Percentiles rank a stretch among this genome's conserved stretches.
phyloP scores from a whole-genome alignment of 495 filamentous ascomycete genomes.

The Hyaloscypha hepaticicola region DNA sequence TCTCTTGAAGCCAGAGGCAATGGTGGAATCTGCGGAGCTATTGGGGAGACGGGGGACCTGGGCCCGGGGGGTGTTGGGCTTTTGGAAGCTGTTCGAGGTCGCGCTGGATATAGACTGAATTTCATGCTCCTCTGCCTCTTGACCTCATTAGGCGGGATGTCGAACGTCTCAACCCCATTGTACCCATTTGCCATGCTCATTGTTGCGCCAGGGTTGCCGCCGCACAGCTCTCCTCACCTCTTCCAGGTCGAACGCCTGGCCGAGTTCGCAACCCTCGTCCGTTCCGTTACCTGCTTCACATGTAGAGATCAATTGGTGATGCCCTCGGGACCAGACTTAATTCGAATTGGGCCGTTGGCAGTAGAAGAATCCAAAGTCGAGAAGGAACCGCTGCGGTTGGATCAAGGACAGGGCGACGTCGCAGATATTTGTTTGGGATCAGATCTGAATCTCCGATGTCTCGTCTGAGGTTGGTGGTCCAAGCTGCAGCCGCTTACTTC shows the following conservation, averaged over 20 bases:
- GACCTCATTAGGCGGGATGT: slow-evolving; percentile 4
- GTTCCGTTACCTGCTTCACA: slow-evolving; percentile 11
- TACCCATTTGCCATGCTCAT: slow-evolving; percentile 30
- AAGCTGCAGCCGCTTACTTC: slow-evolving; percentile 4
- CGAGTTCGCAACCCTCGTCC: slow-evolving; percentile 18
- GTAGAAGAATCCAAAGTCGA: neutral
- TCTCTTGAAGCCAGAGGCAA: slow-evolving; percentile 18
- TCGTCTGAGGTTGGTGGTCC: slow-evolving; percentile 12
- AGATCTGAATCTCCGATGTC: slow-evolving; percentile 3
- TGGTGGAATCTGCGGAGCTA: slow-evolving; percentile 17
- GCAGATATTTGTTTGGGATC: slow-evolving; percentile 3
- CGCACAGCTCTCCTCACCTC: neutral
- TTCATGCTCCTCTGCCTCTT: slow-evolving; percentile 29
- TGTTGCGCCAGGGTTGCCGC: neutral
- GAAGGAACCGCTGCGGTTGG: neutral
- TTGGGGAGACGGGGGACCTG: slow-evolving; percentile 17
- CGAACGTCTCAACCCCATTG: slow-evolving; percentile 13
- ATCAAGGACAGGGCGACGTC: neutral
- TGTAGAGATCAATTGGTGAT: slow-evolving; percentile 1
- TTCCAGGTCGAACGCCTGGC: slow-evolving; percentile 7
- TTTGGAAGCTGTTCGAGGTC: slow-evolving; percentile 20
- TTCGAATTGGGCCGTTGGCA: neutral
- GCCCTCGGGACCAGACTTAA: neutral
- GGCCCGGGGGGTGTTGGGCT: slow-evolving; percentile 12
- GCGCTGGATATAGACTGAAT: slow-evolving; percentile 31